A percentile compares a stretch with the other conserved stretches of the same genome.
Evolutionary conservation across 2,329 filamentous ascomycete genomes (phyloP).

Genomic region (Phaeosphaeria sp.): DNA sequence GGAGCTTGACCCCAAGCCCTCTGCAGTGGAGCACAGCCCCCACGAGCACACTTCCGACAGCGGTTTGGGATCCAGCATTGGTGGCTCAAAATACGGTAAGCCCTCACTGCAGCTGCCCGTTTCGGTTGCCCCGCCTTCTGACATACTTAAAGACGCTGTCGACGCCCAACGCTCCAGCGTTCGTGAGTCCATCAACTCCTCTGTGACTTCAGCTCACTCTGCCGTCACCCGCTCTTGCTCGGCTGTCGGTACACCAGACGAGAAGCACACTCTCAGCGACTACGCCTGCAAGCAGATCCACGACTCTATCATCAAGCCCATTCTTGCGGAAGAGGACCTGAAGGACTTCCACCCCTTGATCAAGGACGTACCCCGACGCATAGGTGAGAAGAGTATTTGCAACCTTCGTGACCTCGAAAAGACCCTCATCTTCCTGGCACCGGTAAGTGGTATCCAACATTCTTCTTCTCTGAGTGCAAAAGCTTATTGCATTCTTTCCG

Average conservation of each 20-base stretch:
- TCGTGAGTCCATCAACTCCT: slow-evolving; percentile 48
- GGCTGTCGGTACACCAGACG: slow-evolving; percentile 42
- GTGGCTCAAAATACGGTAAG: slow-evolving; percentile 58
- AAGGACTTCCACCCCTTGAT: slow-evolving; percentile 84
- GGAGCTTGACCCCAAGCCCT: slow-evolving; percentile 52
- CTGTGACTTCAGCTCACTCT: slow-evolving; percentile 43
- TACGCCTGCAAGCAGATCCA: slow-evolving; percentile 79
- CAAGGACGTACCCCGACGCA: slow-evolving; percentile 77
- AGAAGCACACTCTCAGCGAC: slow-evolving; percentile 67
- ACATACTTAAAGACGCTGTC: slow-evolving; percentile 46
- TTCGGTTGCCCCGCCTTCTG: slow-evolving; percentile 29
- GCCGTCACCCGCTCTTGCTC: slow-evolving; percentile 56
- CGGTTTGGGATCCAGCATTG: slow-evolving; percentile 83
- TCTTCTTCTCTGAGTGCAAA: slow-evolving; percentile 66
- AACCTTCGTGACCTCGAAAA: slow-evolving; percentile 95
- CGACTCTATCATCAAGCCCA: slow-evolving; percentile 76
- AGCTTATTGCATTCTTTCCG: slow-evolving; percentile 67
- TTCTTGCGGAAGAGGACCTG: slow-evolving; percentile 74
- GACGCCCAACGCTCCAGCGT: slow-evolving; percentile 35
- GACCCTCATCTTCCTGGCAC: slow-evolving; percentile 87
- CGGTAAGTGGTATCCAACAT: slow-evolving; percentile 75
- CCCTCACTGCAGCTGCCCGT: slow-evolving; percentile 21
- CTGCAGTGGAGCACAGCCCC: slow-evolving; percentile 43
- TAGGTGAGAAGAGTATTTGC: slow-evolving; percentile 83
- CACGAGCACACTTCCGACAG: slow-evolving; percentile 83